phyloP scores from a whole-genome alignment of 257 asterid species.

The Cinchona pubescens region DNA sequence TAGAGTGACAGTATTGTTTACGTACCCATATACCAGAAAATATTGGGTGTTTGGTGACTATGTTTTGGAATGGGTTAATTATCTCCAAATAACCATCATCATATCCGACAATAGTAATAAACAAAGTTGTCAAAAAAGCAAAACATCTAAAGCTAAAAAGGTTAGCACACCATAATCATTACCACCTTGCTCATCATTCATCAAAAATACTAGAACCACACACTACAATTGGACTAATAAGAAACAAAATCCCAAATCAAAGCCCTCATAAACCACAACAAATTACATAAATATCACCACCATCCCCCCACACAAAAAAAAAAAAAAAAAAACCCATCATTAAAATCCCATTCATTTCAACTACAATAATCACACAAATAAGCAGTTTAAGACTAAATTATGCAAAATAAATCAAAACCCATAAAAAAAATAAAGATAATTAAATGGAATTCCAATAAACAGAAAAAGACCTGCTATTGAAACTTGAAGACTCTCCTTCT shows the following conservation, averaged over 20 bases:
- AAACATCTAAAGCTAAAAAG: constrained; percentile 14
- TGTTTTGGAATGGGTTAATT: neutral
- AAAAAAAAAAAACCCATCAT: neutral
- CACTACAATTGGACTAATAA: no score
- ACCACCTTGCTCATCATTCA: constrained; percentile 13
- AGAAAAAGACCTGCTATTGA: constrained; percentile 16
- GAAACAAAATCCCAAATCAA: neutral
- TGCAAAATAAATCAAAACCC: neutral
- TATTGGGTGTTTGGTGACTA: no score
- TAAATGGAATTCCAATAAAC: neutral
- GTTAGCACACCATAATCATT: constrained; percentile 8
- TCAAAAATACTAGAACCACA: no score
- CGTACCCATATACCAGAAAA: no score
- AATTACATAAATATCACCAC: neutral
- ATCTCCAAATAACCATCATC: constrained; percentile 15
- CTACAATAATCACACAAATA: neutral
- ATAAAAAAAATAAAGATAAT: neutral
- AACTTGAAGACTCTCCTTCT: constrained; percentile 15
- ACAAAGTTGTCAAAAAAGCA: constrained; percentile 13
- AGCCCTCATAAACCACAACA: constrained; percentile 7
- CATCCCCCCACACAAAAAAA: no score
- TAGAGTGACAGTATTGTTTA: no score
- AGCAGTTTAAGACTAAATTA: neutral
- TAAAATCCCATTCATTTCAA: neutral
- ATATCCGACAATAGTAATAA: neutral